These are phyloP conservation scores for Boletus sp. DNA, from an alignment of 1,284 basidiomycete genomes.

Conservation along the genomic window DNA sequence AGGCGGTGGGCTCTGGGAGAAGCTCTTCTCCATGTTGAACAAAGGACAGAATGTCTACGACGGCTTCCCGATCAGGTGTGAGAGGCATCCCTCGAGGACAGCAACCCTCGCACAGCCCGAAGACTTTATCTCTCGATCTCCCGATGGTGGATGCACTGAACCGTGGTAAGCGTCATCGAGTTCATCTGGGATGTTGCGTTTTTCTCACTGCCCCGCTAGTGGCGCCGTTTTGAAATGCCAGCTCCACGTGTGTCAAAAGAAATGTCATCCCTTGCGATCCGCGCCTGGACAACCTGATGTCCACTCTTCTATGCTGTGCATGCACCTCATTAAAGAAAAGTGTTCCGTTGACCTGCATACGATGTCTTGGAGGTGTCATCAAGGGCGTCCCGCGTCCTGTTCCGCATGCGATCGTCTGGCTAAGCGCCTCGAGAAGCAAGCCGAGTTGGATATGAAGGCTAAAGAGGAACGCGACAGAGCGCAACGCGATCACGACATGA, in stretches of 20 bases:
- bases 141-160: constrained; percentile 58
- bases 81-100: constrained; percentile 45
- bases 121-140: constrained; percentile 51
- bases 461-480: constrained; percentile 35
- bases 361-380: constrained; percentile 35
- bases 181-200: not conserved
- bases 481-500: constrained; percentile 30
- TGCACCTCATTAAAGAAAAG: constrained; percentile 23
- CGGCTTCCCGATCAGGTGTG: constrained; percentile 56
- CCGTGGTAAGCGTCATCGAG: constrained; percentile 43
- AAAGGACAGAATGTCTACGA: constrained; percentile 46
- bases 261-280: constrained; percentile 42
- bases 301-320: constrained; percentile 46
- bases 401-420: constrained; percentile 30
- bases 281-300: constrained; percentile 35
- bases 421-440: constrained; percentile 33
- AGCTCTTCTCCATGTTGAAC: constrained; percentile 43
- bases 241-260: constrained; percentile 48
- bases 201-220: constrained; percentile 29
- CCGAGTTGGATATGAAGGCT: constrained; percentile 28
- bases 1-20: constrained; percentile 48
- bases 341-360: constrained; percentile 37
- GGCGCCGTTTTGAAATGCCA: constrained; percentile 44
- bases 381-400: constrained; percentile 33
- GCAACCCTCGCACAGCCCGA: constrained; percentile 35